A percentile compares a stretch with the other conserved stretches of the same genome.
phyloP scores from a whole-genome alignment of 2,329 filamentous ascomycete species.

The Tolypocladium inflatum region DNA sequence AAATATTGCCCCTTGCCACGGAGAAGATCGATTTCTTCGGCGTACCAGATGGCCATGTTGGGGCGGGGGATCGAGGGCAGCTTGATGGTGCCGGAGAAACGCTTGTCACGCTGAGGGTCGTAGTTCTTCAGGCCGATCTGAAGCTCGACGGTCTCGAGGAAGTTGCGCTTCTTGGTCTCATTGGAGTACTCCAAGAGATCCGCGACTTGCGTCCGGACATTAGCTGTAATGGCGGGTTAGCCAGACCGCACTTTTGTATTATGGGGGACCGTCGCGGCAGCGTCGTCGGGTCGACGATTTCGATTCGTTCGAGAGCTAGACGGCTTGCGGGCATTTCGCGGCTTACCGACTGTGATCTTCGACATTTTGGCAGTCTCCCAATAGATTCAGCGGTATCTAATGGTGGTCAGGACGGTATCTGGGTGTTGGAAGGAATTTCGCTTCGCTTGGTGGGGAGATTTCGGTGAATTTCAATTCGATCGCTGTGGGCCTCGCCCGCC shows the following conservation, averaged over 20 bases:
- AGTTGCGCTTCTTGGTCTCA: constrained; percentile 95
- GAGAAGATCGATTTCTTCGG: background rate
- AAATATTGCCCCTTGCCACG: constrained; percentile 16
- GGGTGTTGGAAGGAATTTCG: constrained; percentile 11
- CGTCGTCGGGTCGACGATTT: background rate
- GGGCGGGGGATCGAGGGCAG: constrained; percentile 86
- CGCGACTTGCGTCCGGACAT: constrained; percentile 91
- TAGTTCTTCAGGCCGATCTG: constrained; percentile 98
- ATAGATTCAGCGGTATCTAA: constrained; percentile 58
- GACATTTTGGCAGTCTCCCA: constrained; percentile 87
- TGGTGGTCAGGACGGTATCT: constrained; percentile 47
- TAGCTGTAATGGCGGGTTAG: constrained; percentile 43
- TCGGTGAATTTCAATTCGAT: constrained; percentile 10
- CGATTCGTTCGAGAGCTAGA: background rate
- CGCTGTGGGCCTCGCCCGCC: constrained; percentile 13
- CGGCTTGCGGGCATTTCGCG: constrained; percentile 8
- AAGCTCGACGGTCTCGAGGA: constrained; percentile 87
- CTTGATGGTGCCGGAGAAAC: constrained; percentile 99
- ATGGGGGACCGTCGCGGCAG: background rate
- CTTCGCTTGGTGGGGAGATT: constrained; percentile 6
- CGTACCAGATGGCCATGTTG: constrained; percentile 70
- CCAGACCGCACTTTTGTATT: constrained; percentile 2
- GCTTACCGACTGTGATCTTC: constrained; percentile 68
- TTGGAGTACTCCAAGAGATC: constrained; percentile 91
- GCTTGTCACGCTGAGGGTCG: constrained; percentile 99